phyloP scores from a whole-genome alignment of 2,329 filamentous ascomycete species.

The Aspergillus piperis region DNA sequence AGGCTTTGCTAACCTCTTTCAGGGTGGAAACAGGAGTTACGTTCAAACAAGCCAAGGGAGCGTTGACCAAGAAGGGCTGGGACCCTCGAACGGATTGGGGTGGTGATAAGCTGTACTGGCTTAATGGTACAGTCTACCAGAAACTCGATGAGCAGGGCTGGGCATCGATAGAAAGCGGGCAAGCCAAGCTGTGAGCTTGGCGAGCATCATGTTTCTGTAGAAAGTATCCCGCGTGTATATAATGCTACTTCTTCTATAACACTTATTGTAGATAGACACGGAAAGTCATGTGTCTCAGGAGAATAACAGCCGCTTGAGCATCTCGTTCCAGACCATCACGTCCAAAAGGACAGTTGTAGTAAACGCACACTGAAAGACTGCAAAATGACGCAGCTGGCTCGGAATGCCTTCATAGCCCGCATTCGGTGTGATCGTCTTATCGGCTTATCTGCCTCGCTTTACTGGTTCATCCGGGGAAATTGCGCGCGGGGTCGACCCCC shows the following conservation, averaged over 20 bases:
- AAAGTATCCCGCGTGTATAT: neutral
- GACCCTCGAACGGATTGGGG: constrained; percentile 33
- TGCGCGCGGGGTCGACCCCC: neutral
- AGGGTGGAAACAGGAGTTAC: constrained; percentile 51
- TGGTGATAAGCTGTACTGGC: constrained; percentile 47
- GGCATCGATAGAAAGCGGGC: constrained; percentile 45
- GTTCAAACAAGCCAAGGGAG: constrained; percentile 53
- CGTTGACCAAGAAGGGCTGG: constrained; percentile 48
- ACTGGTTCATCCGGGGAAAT: neutral
- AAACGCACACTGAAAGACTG: too few relatives aligned
- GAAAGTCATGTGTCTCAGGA: neutral
- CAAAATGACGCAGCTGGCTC: neutral
- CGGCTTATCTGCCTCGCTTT: neutral
- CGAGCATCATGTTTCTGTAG: neutral
- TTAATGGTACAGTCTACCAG: constrained; percentile 45
- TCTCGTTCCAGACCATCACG: too few relatives aligned
- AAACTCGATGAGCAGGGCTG: constrained; percentile 42
- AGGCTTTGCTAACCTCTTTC: neutral
- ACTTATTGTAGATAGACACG: neutral
- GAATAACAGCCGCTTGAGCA: too few relatives aligned
- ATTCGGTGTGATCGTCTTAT: neutral
- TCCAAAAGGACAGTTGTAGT: too few relatives aligned
- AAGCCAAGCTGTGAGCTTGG: constrained; percentile 43
- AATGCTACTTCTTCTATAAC: neutral
- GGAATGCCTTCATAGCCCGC: neutral